These are phyloP conservation scores for Xylariaceae sp. DNA, from an alignment of 2,329 filamentous ascomycete species.

Conservation along the genomic window DNA sequence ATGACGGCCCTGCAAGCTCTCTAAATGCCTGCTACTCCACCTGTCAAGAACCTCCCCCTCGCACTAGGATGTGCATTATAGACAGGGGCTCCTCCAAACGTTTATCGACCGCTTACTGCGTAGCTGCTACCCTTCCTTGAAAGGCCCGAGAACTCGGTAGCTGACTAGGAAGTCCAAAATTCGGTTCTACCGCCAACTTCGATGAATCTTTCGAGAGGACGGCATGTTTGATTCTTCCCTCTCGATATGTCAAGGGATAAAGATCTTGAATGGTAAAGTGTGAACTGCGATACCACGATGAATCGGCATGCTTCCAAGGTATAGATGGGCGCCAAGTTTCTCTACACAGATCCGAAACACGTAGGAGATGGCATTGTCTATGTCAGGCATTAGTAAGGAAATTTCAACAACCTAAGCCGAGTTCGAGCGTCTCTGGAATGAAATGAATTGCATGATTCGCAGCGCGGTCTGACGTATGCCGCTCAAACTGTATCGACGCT, in stretches of 20 bases:
- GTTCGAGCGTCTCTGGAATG: too few species aligned
- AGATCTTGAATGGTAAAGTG: neutral
- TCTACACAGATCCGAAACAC: constrained; percentile 21
- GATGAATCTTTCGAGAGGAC: neutral
- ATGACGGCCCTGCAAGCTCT: constrained; percentile 25
- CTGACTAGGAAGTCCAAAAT: constrained; percentile 8
- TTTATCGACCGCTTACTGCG: constrained; percentile 18
- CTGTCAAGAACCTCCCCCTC: constrained; percentile 22
- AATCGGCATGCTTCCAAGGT: constrained; percentile 3
- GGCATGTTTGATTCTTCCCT: constrained; percentile 2
- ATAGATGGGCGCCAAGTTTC: constrained; percentile 8
- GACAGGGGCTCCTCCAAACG: constrained; percentile 24
- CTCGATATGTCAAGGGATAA: neutral
- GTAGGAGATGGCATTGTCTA: neutral
- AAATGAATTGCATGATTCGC: constrained; percentile 16
- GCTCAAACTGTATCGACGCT: constrained; percentile 22
- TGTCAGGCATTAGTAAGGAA: constrained; percentile 2
- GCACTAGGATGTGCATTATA: constrained; percentile 32
- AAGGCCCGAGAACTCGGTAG: constrained; percentile 20
- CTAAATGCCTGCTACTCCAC: constrained; percentile 31
- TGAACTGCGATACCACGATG: constrained; percentile 9
- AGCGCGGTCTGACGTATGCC: constrained; percentile 8
- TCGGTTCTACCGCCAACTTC: neutral
- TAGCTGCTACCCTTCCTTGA: neutral
- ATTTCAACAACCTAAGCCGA: too few species aligned